Evolutionary conservation across 73 alveolate species (phyloP).

Genomic region (Paramecium octaurelia): DNA sequence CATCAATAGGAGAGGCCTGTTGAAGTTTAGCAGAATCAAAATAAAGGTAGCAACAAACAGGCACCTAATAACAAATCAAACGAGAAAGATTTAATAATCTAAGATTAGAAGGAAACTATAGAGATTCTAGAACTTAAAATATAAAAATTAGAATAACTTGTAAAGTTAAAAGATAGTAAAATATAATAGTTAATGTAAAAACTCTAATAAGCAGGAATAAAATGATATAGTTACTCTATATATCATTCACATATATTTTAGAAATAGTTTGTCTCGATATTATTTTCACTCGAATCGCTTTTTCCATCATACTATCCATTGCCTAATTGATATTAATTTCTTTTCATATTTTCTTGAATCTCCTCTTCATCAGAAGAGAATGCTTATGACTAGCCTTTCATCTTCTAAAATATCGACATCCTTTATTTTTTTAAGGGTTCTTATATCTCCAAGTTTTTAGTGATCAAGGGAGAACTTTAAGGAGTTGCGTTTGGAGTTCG

Average conservation of each 20-base stretch:
- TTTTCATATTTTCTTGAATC: background rate
- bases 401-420: conserved; percentile 6
- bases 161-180: conserved; percentile 62
- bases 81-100: conserved; percentile 41
- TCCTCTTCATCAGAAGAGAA: background rate
- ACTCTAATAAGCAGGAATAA: conserved; percentile 60
- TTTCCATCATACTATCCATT: background rate
- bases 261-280: background rate
- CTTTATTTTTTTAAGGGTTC: background rate
- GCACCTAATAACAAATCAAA: background rate
- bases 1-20: background rate
- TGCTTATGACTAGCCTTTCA: background rate
- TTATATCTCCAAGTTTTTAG: background rate
- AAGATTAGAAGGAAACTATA: conserved; percentile 63
- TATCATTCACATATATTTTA: background rate
- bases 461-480: background rate
- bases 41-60: background rate
- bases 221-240: background rate
- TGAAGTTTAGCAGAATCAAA: background rate
- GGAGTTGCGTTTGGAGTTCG: conserved; percentile 6
- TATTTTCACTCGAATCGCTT: background rate
- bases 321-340: background rate
- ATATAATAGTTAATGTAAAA: conserved; percentile 51
- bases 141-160: conserved; percentile 57
- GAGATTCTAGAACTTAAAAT: conserved; percentile 65